Evolutionary conservation across 306 rosid genomes (phyloP).

Genomic region (Argentina anserina): DNA sequence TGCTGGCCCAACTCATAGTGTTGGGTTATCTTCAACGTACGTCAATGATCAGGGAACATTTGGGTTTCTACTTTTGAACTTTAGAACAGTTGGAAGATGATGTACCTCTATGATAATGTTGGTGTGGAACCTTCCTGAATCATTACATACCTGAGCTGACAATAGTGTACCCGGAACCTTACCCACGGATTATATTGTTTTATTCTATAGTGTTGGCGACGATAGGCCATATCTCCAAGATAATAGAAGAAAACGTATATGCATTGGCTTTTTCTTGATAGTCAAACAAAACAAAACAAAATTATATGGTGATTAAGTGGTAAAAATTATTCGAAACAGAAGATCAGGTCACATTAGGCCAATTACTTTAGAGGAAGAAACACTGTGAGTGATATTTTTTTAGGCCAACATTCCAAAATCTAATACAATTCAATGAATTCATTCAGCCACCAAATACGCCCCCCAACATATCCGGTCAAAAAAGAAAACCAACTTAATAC

Average conservation of each 20-base stretch:
- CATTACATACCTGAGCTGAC: neutral
- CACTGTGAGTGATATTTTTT: too few species aligned
- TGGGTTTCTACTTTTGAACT: neutral
- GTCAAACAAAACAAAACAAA: too few species aligned
- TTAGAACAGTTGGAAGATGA: neutral
- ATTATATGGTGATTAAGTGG: too few species aligned
- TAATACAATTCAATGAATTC: too few species aligned
- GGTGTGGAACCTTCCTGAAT: neutral
- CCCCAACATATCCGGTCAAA: too few species aligned
- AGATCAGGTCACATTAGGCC: neutral
- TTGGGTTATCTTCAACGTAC: neutral
- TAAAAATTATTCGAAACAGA: too few species aligned
- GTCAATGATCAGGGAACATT: neutral
- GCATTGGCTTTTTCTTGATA: too few species aligned
- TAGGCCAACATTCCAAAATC: too few species aligned
- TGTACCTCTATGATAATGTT: neutral
- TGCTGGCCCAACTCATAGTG: neutral
- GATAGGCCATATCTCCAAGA: neutral
- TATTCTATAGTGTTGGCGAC: neutral
- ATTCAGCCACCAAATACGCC: too few species aligned
- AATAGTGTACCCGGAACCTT: neutral
- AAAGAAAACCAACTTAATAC: too few species aligned
- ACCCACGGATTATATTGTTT: neutral
- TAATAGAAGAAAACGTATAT: too few species aligned
- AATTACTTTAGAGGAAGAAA: neutral